A percentile compares a stretch with the other conserved stretches of the same genome.
These are phyloP conservation scores for Diutina mesorugosa DNA, from an alignment of 1,139 yeast genomes.

Conservation along the genomic window DNA sequence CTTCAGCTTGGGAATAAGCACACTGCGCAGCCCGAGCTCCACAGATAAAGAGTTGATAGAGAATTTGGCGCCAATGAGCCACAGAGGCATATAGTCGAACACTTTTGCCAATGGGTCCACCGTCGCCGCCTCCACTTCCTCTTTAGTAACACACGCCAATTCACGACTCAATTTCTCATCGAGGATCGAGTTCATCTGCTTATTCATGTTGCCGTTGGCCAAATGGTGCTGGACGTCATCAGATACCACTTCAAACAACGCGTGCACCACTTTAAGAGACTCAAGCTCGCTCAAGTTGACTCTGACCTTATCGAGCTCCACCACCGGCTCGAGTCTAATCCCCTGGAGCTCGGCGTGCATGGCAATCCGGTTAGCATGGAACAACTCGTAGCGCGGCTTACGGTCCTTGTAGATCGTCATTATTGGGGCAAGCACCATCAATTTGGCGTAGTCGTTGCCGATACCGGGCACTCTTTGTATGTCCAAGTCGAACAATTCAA, in stretches of 20 bases:
- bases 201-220: conserved; percentile 18
- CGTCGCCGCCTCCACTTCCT: not conserved
- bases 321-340: conserved; percentile 14
- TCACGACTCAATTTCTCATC: not conserved
- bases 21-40: conserved; percentile 46
- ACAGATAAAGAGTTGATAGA: conserved; percentile 18
- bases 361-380: conserved; percentile 10
- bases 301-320: conserved; percentile 12
- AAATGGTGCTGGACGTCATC: conserved; percentile 15
- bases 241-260: conserved; percentile 16
- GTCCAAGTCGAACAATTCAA: conserved; percentile 26
- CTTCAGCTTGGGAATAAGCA: conserved; percentile 26
- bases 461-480: conserved; percentile 17
- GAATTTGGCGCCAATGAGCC: conserved; percentile 29
- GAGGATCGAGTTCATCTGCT: conserved; percentile 16
- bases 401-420: conserved; percentile 17
- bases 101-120: conserved; percentile 6
- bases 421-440: conserved; percentile 23
- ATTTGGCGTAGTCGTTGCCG: conserved; percentile 23
- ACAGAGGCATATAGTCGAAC: conserved; percentile 31
- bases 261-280: conserved; percentile 20
- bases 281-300: conserved; percentile 20
- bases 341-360: conserved; percentile 17
- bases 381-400: conserved; percentile 5
- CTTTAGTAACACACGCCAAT: not conserved